Percentiles rank a stretch among this genome's conserved stretches.
Conservation (phyloP, 1,139 yeast genomes). For the Nakaseomyces bracarensis region DNA sequence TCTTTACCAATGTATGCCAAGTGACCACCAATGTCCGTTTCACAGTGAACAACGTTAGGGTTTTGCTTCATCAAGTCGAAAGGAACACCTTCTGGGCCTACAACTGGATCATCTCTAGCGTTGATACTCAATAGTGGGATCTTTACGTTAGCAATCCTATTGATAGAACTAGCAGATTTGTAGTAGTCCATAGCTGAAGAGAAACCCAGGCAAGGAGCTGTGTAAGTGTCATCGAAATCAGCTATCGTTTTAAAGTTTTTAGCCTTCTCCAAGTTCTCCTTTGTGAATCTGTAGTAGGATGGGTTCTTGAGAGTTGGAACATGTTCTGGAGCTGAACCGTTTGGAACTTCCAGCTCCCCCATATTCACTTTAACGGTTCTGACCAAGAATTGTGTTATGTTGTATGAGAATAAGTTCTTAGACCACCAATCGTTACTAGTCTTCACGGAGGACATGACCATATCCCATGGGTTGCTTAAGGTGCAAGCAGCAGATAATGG, state of each 20-base stretch:
- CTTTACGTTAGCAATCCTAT: conserved; percentile 45
- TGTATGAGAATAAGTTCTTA: conserved; percentile 50
- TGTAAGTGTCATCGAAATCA: conserved; percentile 65
- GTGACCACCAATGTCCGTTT: conserved; percentile 84
- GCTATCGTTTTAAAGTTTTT: conserved; percentile 33
- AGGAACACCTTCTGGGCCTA: conserved; percentile 59
- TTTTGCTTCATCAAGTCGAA: conserved; percentile 49
- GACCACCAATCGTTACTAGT: conserved; percentile 53
- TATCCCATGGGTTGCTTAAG: conserved; percentile 81
- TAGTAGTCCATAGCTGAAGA: conserved; percentile 66
- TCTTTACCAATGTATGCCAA: conserved; percentile 51
- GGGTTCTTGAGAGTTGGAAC: conserved; percentile 32
- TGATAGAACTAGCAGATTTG: conserved; percentile 55
- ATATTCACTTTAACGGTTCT: conserved; percentile 57
- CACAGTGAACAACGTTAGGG: conserved; percentile 58
- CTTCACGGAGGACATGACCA: conserved; percentile 48
- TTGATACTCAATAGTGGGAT: conserved; percentile 65
- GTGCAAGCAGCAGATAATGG: conserved; percentile 57
- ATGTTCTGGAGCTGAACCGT: conserved; percentile 26
- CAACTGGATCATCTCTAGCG: conserved; percentile 79
- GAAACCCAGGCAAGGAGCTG: conserved; percentile 71
- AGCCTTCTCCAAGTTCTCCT: conserved; percentile 34
- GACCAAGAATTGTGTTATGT: conserved; percentile 57
- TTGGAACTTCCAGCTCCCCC: conserved; percentile 39
- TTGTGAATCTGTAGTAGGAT: conserved; percentile 27